These are phyloP conservation scores for Aspergillus fumigatiaffinis DNA, from an alignment of 2,329 filamentous ascomycete genomes.

Conservation along the genomic window DNA sequence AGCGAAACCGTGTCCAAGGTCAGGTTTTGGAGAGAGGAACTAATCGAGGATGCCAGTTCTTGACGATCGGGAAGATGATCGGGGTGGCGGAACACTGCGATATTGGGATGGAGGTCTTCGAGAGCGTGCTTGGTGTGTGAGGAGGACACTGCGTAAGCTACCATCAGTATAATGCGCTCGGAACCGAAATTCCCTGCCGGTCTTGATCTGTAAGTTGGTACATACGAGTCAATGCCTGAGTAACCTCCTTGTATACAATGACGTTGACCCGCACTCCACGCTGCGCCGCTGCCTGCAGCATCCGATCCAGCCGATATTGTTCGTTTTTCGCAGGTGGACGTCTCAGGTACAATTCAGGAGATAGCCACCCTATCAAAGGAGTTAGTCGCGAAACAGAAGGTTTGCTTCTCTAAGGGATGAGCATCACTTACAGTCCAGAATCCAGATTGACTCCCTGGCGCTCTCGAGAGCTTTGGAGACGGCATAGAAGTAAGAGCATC, in stretches of 20 bases:
- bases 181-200: not conserved
- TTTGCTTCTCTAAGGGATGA: not conserved
- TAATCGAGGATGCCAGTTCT: constrained; percentile 57
- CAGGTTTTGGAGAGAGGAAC: constrained; percentile 53
- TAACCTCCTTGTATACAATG: constrained; percentile 89
- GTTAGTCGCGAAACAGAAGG: constrained; percentile 8
- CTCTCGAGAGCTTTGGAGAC: constrained; percentile 75
- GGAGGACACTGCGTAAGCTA: constrained; percentile 49
- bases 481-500: constrained; percentile 79
- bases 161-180: not conserved
- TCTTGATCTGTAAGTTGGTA: constrained; percentile 27
- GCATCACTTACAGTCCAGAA: constrained; percentile 65
- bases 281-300: constrained; percentile 77
- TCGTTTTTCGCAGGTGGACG: constrained; percentile 78
- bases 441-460: constrained; percentile 74
- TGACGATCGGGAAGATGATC: constrained; percentile 77
- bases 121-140: constrained; percentile 76
- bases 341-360: constrained; percentile 79
- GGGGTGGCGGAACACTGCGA: constrained; percentile 84
- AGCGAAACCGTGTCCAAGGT: constrained; percentile 52
- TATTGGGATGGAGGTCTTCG: constrained; percentile 75
- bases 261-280: constrained; percentile 79
- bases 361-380: constrained; percentile 63
- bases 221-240: constrained; percentile 74
- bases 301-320: constrained; percentile 75